phyloP scores from a whole-genome alignment of 306 rosid genomes.

The Prunus padus region DNA sequence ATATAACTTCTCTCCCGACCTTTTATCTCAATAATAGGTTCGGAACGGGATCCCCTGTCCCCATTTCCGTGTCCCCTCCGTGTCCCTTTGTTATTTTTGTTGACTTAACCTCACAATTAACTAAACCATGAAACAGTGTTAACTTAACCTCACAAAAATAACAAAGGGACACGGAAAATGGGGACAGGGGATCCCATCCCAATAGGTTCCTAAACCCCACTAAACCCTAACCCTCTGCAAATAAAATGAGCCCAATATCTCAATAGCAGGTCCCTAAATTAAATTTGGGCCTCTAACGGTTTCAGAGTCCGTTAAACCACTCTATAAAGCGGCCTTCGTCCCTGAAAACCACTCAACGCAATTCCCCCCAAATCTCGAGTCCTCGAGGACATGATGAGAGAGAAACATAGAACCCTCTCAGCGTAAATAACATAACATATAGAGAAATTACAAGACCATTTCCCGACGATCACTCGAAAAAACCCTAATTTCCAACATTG shows the following conservation, averaged over 20 bases:
- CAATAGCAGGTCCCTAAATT: neutral
- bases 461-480: neutral
- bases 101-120: no score
- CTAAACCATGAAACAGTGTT: no score
- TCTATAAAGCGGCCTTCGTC: neutral
- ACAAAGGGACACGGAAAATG: no score
- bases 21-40: no score
- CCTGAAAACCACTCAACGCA: neutral
- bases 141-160: no score
- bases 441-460: neutral
- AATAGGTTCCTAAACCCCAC: no score
- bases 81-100: no score
- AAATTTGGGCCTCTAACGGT: neutral
- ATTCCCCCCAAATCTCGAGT: constrained; percentile 10
- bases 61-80: no score
- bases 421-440: constrained; percentile 12
- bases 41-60: no score
- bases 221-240: neutral
- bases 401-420: neutral
- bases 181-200: no score
- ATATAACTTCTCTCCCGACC: no score
- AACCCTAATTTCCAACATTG: neutral
- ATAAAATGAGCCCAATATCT: neutral
- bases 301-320: no score
- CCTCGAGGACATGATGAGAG: constrained; percentile 12